Conservation (phyloP, 345 rosid species). For the Ceriops zippeliana region DNA sequence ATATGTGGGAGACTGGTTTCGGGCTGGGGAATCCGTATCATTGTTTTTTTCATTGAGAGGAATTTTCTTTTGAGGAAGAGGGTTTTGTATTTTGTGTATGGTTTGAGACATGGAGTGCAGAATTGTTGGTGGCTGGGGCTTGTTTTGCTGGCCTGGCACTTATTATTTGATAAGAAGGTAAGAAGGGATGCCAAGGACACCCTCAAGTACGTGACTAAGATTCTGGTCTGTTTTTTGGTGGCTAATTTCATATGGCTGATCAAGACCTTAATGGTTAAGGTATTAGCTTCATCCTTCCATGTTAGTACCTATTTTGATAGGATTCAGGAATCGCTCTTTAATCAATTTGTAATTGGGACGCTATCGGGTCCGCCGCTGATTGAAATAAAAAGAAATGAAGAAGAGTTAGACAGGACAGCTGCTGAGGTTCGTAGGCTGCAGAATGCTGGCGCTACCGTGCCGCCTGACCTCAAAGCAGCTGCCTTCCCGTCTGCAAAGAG, state of each 20-base stretch:
- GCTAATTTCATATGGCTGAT: constrained; percentile 68
- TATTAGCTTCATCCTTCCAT: constrained; percentile 80
- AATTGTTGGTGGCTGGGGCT: constrained; percentile 82
- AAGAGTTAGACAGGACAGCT: constrained; percentile 46
- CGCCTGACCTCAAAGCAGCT: constrained; percentile 53
- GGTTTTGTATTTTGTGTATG: constrained; percentile 82
- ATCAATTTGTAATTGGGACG: constrained; percentile 79
- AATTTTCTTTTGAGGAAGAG: constrained; percentile 67
- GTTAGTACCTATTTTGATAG: constrained; percentile 90
- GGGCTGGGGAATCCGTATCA: constrained; percentile 76
- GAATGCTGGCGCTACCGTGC: constrained; percentile 55
- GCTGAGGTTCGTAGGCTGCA: constrained; percentile 51
- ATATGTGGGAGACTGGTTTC: constrained; percentile 84
- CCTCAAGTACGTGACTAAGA: constrained; percentile 56
- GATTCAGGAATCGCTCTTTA: constrained; percentile 75
- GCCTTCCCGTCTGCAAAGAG: constrained; percentile 40
- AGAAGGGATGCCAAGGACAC: constrained; percentile 22
- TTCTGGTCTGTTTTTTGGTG: constrained; percentile 61
- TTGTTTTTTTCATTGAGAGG: constrained; percentile 74
- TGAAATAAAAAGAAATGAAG: constrained; percentile 45
- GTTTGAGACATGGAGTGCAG: constrained; percentile 71
- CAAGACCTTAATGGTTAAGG: constrained; percentile 83
- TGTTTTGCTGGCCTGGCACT: constrained; percentile 68
- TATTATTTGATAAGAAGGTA: constrained; percentile 58
- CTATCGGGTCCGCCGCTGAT: constrained; percentile 73